A percentile compares a stretch with the other conserved stretches of the same genome.
Evolutionary conservation across 2,329 filamentous ascomycete genomes (phyloP).

Genomic region (Trichoderma hamatum): DNA sequence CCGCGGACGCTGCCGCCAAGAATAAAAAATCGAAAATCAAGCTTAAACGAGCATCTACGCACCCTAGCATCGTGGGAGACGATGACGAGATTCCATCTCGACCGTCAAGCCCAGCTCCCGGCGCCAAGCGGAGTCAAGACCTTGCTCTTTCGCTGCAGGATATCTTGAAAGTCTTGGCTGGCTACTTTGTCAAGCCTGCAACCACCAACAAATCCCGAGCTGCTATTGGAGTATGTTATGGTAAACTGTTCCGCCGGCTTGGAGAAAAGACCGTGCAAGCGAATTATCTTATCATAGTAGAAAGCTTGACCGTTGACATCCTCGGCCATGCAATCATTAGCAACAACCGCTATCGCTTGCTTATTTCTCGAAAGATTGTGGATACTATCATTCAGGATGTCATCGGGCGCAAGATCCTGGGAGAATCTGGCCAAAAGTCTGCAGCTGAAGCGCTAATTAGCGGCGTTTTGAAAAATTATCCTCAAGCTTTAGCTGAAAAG

Average conservation of each 20-base stretch:
- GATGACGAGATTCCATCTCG: slow-evolving; percentile 72
- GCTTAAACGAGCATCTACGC: slow-evolving; percentile 61
- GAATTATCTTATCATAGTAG: slow-evolving; percentile 79
- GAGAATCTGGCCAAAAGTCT: slow-evolving; percentile 84
- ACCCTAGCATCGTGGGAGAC: slow-evolving; percentile 64
- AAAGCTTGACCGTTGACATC: slow-evolving; percentile 78
- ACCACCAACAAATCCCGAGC: slow-evolving; percentile 81
- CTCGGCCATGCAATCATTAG: slow-evolving; percentile 74
- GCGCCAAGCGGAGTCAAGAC: slow-evolving; percentile 69
- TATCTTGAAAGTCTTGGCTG: slow-evolving; percentile 76
- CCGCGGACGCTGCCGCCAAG: slow-evolving; percentile 55
- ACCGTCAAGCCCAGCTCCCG: slow-evolving; percentile 72
- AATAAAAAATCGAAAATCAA: slow-evolving; percentile 71
- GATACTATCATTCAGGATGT: slow-evolving; percentile 82
- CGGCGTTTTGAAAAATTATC: slow-evolving; percentile 90
- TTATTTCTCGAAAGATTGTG: slow-evolving; percentile 83
- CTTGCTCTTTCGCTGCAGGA: slow-evolving; percentile 76
- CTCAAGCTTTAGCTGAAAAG: slow-evolving; percentile 82
- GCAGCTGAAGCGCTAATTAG: slow-evolving; percentile 83
- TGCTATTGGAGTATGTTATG: slow-evolving; percentile 85
- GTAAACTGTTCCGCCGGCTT: slow-evolving; percentile 74
- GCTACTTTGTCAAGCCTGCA: slow-evolving; percentile 75
- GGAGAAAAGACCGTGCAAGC: slow-evolving; percentile 82
- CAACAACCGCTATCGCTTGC: slow-evolving; percentile 83
- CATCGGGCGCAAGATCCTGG: slow-evolving; percentile 78